Evolutionary conservation across 2,329 filamentous ascomycete species (phyloP).

Genomic region (Sporothrix pallida): DNA sequence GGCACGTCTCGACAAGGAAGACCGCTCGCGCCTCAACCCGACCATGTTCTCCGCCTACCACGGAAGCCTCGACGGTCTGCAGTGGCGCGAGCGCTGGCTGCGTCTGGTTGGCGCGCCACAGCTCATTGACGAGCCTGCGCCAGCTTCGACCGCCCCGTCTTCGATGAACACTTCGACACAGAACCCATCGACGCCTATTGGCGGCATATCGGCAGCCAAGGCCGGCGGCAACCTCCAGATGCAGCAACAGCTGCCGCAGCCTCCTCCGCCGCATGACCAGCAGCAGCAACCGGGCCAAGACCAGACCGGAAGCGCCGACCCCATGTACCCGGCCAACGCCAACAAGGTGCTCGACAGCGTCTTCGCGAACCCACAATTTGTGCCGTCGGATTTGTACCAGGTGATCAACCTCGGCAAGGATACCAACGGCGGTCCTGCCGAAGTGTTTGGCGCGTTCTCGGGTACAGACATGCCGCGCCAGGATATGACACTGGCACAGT

Average conservation of each 20-base stretch:
- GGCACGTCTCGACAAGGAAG: conserved; percentile 55
- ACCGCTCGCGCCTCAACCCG: conserved; percentile 52
- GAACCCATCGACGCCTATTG: conserved; percentile 14
- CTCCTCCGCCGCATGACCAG: not conserved
- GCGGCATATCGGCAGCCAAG: not conserved
- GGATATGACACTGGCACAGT: conserved; percentile 35
- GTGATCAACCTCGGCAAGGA: conserved; percentile 37
- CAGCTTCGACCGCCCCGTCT: conserved; percentile 9
- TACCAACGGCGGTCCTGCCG: conserved; percentile 13
- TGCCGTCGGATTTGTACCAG: conserved; percentile 47
- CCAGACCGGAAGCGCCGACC: not conserved
- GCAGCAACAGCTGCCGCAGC: conserved; percentile 23
- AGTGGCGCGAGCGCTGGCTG: conserved; percentile 60
- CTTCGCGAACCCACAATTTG: conserved; percentile 48
- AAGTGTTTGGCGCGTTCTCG: conserved; percentile 33
- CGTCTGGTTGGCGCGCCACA: conserved; percentile 50
- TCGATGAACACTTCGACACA: conserved; percentile 6
- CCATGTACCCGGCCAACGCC: conserved; percentile 38
- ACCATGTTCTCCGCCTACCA: conserved; percentile 56
- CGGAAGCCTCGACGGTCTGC: conserved; percentile 52
- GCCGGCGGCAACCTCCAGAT: conserved; percentile 13
- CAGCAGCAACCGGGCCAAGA: conserved; percentile 30
- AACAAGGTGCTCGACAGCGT: conserved; percentile 46
- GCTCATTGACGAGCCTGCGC: conserved; percentile 32
- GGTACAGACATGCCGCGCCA: conserved; percentile 38